Percentiles rank a stretch among this genome's conserved stretches.
phyloP scores from a whole-genome alignment of 768 basidiomycete genomes.

The Amanita fuliginea region DNA sequence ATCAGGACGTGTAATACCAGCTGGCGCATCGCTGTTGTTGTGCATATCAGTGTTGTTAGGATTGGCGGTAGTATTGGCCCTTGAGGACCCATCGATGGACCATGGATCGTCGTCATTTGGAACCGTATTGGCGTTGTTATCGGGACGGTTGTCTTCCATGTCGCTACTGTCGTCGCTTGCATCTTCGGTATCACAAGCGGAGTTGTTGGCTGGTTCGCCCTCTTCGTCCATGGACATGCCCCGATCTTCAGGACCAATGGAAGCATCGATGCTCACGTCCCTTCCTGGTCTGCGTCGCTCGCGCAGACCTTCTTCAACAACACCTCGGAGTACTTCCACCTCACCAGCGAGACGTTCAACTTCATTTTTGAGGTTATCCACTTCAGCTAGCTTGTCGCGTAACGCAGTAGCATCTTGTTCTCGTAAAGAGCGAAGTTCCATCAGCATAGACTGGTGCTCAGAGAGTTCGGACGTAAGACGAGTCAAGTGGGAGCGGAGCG shows the following conservation, averaged over 20 bases:
- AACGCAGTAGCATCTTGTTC: conserved; percentile 51
- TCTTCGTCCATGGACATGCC: conserved; percentile 25
- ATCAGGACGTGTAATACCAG: conserved; percentile 17
- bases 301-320: conserved; percentile 79
- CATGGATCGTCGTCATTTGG: conserved; percentile 25
- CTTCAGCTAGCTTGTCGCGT: conserved; percentile 52
- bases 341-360: conserved; percentile 78
- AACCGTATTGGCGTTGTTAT: conserved; percentile 16
- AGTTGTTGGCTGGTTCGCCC: conserved; percentile 11
- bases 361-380: conserved; percentile 57
- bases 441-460: conserved; percentile 60
- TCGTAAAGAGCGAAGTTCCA: conserved; percentile 50
- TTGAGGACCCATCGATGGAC: conserved; percentile 21
- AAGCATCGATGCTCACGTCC: conserved; percentile 1
- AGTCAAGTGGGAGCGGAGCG: conserved; percentile 63
- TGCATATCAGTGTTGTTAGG: neutral
- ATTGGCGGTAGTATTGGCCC: conserved; percentile 10
- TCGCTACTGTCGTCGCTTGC: conserved; percentile 12
- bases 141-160: conserved; percentile 13
- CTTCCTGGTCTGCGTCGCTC: conserved; percentile 47
- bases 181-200: conserved; percentile 11
- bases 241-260: conserved; percentile 14
- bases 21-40: conserved; percentile 1
- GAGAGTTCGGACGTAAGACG: conserved; percentile 73
- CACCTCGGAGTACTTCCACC: conserved; percentile 75